Evolutionary conservation across 2,329 filamentous ascomycete genomes (phyloP).

Genomic region (Phyllosticta citribraziliensis): DNA sequence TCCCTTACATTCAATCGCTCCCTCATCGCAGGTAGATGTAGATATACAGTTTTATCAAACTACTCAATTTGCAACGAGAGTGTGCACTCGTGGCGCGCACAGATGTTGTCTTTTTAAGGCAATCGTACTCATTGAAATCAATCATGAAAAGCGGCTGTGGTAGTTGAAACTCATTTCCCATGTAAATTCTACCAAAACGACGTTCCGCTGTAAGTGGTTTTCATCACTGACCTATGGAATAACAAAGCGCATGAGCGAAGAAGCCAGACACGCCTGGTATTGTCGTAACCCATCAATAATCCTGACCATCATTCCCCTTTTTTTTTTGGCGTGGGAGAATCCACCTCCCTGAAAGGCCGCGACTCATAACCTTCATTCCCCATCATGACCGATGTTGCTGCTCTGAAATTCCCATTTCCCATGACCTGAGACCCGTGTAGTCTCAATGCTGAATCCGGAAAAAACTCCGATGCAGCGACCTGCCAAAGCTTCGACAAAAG

Average conservation of each 20-base stretch:
- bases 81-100: neutral
- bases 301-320: neutral
- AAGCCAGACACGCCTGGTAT: neutral
- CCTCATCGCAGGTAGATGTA: neutral
- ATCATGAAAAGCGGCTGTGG: too few relatives aligned
- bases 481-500: neutral
- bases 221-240: neutral
- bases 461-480: neutral
- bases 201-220: neutral
- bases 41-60: neutral
- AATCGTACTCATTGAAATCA: too few relatives aligned
- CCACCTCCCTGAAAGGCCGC: neutral
- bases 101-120: neutral
- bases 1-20: neutral
- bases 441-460: neutral
- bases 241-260: neutral
- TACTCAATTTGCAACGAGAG: neutral
- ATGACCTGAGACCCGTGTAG: neutral
- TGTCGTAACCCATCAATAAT: neutral
- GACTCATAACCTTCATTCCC: neutral
- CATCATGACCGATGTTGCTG: neutral
- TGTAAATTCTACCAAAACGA: neutral
- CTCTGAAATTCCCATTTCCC: neutral
- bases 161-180: neutral
- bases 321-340: neutral